These are phyloP conservation scores for Solanum virginianum DNA, from an alignment of 257 asterid species.

Conservation along the genomic window DNA sequence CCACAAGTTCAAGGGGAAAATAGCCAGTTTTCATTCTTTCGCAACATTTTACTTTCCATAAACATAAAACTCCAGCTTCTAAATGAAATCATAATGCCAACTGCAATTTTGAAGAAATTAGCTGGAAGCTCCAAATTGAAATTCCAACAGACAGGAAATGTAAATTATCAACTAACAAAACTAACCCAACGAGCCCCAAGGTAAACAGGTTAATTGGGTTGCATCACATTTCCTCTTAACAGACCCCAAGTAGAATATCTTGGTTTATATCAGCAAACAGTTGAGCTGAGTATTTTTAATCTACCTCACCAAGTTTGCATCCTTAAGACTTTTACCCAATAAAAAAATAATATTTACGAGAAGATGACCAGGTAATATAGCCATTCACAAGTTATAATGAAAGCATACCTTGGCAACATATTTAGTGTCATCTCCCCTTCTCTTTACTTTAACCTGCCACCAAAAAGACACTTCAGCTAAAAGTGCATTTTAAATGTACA, in stretches of 20 bases:
- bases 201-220: neutral
- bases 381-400: neutral
- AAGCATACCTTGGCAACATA: slow-evolving; percentile 78
- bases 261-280: neutral
- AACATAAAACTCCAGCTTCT: neutral
- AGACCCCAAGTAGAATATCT: neutral
- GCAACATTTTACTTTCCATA: neutral
- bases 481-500: neutral
- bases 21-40: neutral
- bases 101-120: neutral
- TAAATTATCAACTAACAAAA: neutral
- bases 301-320: neutral
- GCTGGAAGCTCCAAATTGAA: neutral
- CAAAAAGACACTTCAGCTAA: slow-evolving; percentile 9
- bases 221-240: neutral
- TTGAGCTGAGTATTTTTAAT: neutral
- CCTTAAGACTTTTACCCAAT: neutral
- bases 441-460: slow-evolving; percentile 79
- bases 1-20: neutral
- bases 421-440: slow-evolving; percentile 85
- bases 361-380: neutral
- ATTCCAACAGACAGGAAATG: neutral
- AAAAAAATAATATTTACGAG: neutral
- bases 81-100: neutral
- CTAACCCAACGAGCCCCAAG: neutral